Conservation (phyloP, 2,329 filamentous ascomycete genomes). For the Colletotrichum caudatum region DNA sequence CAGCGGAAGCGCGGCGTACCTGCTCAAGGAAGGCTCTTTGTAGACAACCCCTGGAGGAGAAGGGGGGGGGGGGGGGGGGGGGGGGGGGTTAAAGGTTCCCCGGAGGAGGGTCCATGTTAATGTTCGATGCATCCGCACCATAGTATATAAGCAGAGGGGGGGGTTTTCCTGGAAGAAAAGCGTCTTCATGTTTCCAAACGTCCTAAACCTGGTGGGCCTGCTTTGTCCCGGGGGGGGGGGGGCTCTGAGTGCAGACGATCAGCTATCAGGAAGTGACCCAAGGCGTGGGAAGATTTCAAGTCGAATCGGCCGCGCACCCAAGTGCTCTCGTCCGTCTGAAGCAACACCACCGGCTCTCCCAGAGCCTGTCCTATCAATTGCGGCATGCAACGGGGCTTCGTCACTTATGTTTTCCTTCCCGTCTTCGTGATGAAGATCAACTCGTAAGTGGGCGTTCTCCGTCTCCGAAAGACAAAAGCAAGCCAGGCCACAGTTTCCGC, state of each 20-base stretch:
- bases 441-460: background rate
- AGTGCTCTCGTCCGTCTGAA: background rate
- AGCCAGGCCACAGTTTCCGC: background rate
- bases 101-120: background rate
- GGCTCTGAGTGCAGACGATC: background rate
- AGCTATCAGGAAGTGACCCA: background rate
- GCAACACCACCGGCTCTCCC: background rate
- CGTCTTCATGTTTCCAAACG: background rate
- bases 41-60: background rate
- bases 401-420: background rate
- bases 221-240: too few species aligned
- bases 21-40: constrained; percentile 50
- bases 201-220: background rate
- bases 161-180: background rate
- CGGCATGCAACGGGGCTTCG: background rate
- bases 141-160: background rate
- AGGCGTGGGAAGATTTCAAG: background rate
- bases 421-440: background rate
- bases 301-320: background rate
- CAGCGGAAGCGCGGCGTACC: constrained; percentile 72
- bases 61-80: background rate
- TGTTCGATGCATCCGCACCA: background rate
- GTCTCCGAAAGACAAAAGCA: background rate
- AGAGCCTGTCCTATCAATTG: background rate
- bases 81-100: background rate